phyloP scores from a whole-genome alignment of 208 protist species.

The Naegleria fowleri region DNA sequence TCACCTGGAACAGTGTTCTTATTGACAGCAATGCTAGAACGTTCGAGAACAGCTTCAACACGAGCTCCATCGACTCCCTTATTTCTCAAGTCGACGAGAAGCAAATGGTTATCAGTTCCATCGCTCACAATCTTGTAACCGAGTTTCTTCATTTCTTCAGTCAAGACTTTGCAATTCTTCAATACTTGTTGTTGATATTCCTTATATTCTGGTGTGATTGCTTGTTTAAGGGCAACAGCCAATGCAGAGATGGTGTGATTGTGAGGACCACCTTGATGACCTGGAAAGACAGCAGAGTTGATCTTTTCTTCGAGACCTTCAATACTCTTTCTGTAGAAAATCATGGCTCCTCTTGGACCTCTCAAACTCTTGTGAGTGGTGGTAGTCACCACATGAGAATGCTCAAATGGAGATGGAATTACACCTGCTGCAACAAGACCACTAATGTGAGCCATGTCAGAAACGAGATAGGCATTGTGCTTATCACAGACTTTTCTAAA shows the following conservation, averaged over 20 bases:
- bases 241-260: slow-evolving; percentile 46
- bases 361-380: slow-evolving; percentile 59
- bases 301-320: slow-evolving; percentile 40
- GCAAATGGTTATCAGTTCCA: slow-evolving; percentile 54
- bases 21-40: slow-evolving; percentile 54
- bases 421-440: slow-evolving; percentile 51
- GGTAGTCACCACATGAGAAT: slow-evolving; percentile 55
- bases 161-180: slow-evolving; percentile 39
- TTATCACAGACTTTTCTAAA: slow-evolving; percentile 49
- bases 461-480: slow-evolving; percentile 40
- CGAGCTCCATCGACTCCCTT: slow-evolving; percentile 31
- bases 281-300: slow-evolving; percentile 52
- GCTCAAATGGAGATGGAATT: slow-evolving; percentile 45
- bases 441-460: slow-evolving; percentile 57
- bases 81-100: slow-evolving; percentile 44
- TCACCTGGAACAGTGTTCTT: slow-evolving; percentile 66
- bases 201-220: slow-evolving; percentile 39
- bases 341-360: slow-evolving; percentile 50
- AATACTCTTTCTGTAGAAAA: slow-evolving; percentile 52
- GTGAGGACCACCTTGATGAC: slow-evolving; percentile 55
- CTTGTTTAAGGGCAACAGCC: slow-evolving; percentile 35
- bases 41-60: slow-evolving; percentile 50
- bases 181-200: slow-evolving; percentile 51
- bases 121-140: slow-evolving; percentile 38
- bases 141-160: slow-evolving; percentile 10